phyloP scores from a whole-genome alignment of 225 moss, liverwort and hornwort genomes.

The Bryoerythrophyllum caledonicum region DNA sequence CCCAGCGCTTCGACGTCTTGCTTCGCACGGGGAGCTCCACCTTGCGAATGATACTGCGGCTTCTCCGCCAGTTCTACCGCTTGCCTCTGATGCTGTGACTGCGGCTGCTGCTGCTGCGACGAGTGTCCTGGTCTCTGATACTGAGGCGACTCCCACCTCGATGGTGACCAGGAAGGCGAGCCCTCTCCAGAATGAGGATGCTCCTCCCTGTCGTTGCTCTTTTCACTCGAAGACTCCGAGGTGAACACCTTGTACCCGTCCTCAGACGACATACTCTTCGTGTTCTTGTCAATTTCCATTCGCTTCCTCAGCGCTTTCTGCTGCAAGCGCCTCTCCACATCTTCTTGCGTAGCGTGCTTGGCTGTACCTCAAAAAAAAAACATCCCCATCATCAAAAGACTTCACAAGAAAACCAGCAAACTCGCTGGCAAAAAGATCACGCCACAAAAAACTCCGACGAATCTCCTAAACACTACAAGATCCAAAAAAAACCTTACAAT shows the following conservation, averaged over 20 bases:
- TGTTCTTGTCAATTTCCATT: conserved; percentile 45
- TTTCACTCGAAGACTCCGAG: conserved; percentile 70
- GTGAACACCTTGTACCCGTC: conserved; percentile 51
- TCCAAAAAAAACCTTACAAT: not conserved
- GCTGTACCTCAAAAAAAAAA: conserved; percentile 43
- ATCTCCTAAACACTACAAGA: conserved; percentile 2
- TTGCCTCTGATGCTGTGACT: conserved; percentile 33
- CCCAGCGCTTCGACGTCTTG: conserved; percentile 36
- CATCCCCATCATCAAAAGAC: not conserved
- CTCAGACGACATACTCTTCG: conserved; percentile 44
- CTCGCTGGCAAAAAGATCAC: not conserved
- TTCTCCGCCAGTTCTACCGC: conserved; percentile 31
- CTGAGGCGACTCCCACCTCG: conserved; percentile 43
- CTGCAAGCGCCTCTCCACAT: conserved; percentile 53
- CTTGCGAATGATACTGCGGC: conserved; percentile 26
- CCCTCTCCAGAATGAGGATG: conserved; percentile 40
- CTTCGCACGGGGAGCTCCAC: conserved; percentile 34
- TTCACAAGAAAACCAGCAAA: not conserved
- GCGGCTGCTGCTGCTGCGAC: conserved; percentile 19
- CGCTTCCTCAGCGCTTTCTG: conserved; percentile 43
- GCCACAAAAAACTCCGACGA: not conserved
- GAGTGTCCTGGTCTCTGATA: conserved; percentile 25
- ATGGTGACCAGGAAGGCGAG: conserved; percentile 70
- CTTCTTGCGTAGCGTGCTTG: conserved; percentile 70
- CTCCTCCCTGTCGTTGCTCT: conserved; percentile 58